Base-by-base conservation (phyloP, 2,329 filamentous ascomycete species). In the Penicillium sp. region DNA sequence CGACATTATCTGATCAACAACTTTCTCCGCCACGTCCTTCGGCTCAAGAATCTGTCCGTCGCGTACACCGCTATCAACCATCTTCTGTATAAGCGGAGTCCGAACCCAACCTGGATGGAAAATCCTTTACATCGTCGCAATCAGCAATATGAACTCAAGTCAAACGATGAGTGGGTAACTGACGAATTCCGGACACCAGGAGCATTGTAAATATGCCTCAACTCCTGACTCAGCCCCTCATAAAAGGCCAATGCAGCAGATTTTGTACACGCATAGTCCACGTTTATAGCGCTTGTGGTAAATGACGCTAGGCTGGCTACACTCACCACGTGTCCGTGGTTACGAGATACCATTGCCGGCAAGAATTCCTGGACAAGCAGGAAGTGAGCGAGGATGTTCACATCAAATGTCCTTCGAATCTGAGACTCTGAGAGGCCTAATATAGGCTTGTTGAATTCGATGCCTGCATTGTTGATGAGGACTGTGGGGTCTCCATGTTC, bases 251-350 rank as follows among this genome's bases (percentile, higher is more conserved):
- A 35, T 13, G 45, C 45, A 55, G 53, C 46, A 19, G 46, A 43
- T 39, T 55, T 55, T 9, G 46, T 45, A 27, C 45, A 55, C 25
- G 53, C 46, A 26, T 55, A 55, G 4, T 50, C 47, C 26, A 50
- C 53, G 21, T 55, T 55, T 10, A 33, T 23, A 9, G 45, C 37
- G 9, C 35, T 48, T 2, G 53, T 55, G 5, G 39, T 33, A 29
- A 50, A 50, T 3, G 53, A 50, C 23, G 46, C 53, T 4, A 55
- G 46, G 21, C 53, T 55, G 19, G 53, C 53, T 39, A 55, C 46
- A 14, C 45, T 45, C 9, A 50, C 39, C 19, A 55, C 25, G 23
- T 55, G 53, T 2, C 53, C 53, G 25, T 50, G 53, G 39, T 50
- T 45, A 33, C 19, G 26, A 3, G 37, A 49, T 11, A 55, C 11